phyloP scores from a whole-genome alignment of 169 alveolate genomes.

The Eimeria zaria region DNA sequence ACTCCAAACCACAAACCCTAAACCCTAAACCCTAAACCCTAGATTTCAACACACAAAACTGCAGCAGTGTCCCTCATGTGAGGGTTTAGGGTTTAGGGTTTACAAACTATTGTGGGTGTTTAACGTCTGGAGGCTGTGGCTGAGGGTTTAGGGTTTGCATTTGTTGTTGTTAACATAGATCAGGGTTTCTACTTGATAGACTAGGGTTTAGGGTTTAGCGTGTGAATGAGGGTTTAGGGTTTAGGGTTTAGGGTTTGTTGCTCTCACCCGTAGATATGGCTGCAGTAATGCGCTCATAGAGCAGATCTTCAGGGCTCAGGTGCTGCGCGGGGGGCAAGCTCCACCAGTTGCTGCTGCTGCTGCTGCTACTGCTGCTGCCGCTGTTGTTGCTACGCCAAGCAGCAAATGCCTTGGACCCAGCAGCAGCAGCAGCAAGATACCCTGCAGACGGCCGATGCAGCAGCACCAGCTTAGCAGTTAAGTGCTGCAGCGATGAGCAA shows the following conservation, averaged over 20 bases:
- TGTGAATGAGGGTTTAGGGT: not conserved
- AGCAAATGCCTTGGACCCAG: slow-evolving; percentile 8
- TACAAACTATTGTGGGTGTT: no score
- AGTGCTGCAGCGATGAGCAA: slow-evolving; percentile 37
- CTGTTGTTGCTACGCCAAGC: slow-evolving; percentile 17
- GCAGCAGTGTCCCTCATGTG: no score
- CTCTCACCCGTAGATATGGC: slow-evolving; percentile 6
- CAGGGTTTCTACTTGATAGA: no score
- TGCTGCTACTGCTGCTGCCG: no score
- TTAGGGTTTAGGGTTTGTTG: not conserved
- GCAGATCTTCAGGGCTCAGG: slow-evolving; percentile 45
- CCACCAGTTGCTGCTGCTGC: slow-evolving; percentile 54
- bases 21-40: not conserved
- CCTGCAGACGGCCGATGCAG: slow-evolving; percentile 47
- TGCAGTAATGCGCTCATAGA: slow-evolving; percentile 13
- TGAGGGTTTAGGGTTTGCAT: not conserved
- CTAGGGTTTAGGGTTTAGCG: not conserved
- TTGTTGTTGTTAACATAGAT: no score
- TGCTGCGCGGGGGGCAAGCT: slow-evolving; percentile 26
- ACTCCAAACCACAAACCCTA: no score
- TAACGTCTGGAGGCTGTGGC: no score
- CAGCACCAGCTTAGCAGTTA: slow-evolving; percentile 35
- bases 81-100: no score
- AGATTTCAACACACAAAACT: no score
- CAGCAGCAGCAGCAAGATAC: slow-evolving; percentile 58